phyloP scores from a whole-genome alignment of 2,329 filamentous ascomycete species.

The Neofusicoccum parvum region DNA sequence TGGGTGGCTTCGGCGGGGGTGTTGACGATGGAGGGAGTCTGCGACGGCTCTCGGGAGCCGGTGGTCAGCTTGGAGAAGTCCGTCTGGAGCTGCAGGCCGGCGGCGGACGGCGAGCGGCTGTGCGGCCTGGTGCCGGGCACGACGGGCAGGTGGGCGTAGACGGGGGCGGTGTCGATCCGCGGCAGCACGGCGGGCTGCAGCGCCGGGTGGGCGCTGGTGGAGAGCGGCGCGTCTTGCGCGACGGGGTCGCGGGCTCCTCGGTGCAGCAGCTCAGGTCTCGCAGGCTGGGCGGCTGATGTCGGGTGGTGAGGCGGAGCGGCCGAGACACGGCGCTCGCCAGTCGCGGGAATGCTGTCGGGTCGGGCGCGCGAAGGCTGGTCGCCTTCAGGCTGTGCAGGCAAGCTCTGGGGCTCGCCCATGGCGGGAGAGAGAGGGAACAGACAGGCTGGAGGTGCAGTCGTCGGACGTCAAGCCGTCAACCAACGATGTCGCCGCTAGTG shows the following conservation, averaged over 20 bases:
- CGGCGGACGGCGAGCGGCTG: conserved; percentile 36
- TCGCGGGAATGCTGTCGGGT: background rate
- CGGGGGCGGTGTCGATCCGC: conserved; percentile 1
- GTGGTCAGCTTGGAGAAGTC: conserved; percentile 27
- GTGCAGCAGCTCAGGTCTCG: background rate
- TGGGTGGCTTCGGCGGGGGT: conserved; percentile 23
- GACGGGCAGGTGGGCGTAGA: conserved; percentile 25
- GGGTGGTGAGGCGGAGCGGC: conserved; percentile 12
- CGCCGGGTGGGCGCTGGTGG: conserved; percentile 4
- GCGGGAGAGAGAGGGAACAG: background rate
- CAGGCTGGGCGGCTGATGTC: conserved; percentile 18
- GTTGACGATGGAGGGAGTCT: conserved; percentile 23
- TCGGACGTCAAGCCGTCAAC: conserved; percentile 12
- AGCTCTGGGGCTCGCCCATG: conserved; percentile 21
- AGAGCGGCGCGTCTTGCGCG: background rate
- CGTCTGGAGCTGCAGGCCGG: conserved; percentile 33
- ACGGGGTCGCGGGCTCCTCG: background rate
- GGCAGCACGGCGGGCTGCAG: conserved; percentile 12
- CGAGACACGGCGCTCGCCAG: background rate
- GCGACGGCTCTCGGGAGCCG: conserved; percentile 1
- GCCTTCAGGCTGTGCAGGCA: conserved; percentile 14
- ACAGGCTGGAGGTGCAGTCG: conserved; percentile 11
- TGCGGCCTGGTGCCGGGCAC: conserved; percentile 32
- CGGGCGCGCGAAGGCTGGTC: background rate
- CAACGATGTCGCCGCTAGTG: conserved; percentile 4